Evolutionary conservation across 441 rosid genomes (phyloP).

Genomic region (Caryocar brasiliense): DNA sequence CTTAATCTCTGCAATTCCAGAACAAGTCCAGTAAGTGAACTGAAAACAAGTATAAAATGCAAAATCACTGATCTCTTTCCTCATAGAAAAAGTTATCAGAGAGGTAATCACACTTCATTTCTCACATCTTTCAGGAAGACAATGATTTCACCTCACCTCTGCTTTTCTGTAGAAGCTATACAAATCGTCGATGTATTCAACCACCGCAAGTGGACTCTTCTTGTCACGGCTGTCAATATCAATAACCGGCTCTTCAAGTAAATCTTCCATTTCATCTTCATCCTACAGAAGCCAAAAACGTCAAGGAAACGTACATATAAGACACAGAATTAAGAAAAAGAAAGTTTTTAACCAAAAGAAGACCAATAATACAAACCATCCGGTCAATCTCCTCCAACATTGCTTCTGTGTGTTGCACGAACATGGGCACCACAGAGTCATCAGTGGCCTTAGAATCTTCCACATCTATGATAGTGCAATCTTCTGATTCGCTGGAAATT

Average conservation of each 20-base stretch:
- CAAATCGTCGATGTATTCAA: constrained; percentile 74
- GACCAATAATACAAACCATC: too few species aligned
- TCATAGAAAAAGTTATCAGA: too few species aligned
- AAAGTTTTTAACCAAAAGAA: background rate
- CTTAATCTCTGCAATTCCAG: constrained; percentile 37
- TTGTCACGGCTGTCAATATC: constrained; percentile 69
- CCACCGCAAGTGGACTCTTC: constrained; percentile 65
- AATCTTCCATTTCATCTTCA: constrained; percentile 89
- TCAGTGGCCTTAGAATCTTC: constrained; percentile 21
- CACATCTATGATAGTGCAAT: constrained; percentile 34
- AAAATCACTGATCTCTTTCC: too few species aligned
- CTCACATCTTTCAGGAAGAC: background rate
- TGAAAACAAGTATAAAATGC: background rate
- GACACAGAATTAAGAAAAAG: background rate
- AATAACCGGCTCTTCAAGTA: constrained; percentile 40
- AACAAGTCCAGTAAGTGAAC: background rate
- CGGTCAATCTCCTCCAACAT: constrained; percentile 77
- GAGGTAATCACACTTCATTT: too few species aligned
- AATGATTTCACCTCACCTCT: constrained; percentile 39
- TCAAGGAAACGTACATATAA: too few species aligned
- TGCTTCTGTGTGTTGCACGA: constrained; percentile 77
- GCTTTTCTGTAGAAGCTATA: constrained; percentile 41
- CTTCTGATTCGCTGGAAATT: constrained; percentile 26
- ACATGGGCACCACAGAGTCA: constrained; percentile 53
- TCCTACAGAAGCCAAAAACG: constrained; percentile 27